Conservation (phyloP, 2,329 filamentous ascomycete species). For the Volutella citrinella region DNA sequence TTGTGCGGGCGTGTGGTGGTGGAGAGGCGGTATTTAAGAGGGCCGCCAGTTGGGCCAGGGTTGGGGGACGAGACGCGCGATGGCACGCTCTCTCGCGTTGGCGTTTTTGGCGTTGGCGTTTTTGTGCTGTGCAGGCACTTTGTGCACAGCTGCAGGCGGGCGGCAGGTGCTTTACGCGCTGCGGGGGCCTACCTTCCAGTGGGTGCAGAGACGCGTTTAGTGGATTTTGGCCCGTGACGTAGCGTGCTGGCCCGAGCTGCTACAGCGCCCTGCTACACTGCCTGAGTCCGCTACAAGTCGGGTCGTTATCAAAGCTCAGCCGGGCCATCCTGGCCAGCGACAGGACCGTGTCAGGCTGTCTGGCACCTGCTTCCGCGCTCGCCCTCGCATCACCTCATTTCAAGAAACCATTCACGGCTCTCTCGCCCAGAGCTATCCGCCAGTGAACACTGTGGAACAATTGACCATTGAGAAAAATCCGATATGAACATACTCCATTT, state of each 20-base stretch:
- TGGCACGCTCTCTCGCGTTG: slow-evolving; percentile 13
- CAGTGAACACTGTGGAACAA: too few species aligned
- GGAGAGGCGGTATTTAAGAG: slow-evolving; percentile 12
- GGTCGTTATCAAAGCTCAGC: too few species aligned
- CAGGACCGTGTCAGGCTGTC: too few species aligned
- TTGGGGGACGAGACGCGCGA: slow-evolving; percentile 7
- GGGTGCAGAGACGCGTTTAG: background rate
- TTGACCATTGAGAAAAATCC: too few species aligned
- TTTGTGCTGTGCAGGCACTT: slow-evolving; percentile 13
- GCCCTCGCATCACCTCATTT: too few species aligned
- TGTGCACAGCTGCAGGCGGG: slow-evolving; percentile 5
- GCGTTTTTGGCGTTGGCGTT: slow-evolving; percentile 20
- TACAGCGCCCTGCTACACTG: background rate
- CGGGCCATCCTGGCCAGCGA: too few species aligned
- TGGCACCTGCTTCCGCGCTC: too few species aligned
- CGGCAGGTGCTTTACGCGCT: slow-evolving; percentile 16
- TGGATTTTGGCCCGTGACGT: slow-evolving; percentile 13
- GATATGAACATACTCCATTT: too few species aligned
- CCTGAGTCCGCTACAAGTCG: too few species aligned
- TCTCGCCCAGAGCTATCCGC: too few species aligned
- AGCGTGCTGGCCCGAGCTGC: background rate
- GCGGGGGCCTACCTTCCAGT: too few species aligned
- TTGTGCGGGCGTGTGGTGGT: slow-evolving; percentile 4
- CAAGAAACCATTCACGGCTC: too few species aligned
- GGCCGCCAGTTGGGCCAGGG: slow-evolving; percentile 4